These are phyloP conservation scores for Camellia japonica DNA, from an alignment of 148 eudicot species.

Conservation along the genomic window DNA sequence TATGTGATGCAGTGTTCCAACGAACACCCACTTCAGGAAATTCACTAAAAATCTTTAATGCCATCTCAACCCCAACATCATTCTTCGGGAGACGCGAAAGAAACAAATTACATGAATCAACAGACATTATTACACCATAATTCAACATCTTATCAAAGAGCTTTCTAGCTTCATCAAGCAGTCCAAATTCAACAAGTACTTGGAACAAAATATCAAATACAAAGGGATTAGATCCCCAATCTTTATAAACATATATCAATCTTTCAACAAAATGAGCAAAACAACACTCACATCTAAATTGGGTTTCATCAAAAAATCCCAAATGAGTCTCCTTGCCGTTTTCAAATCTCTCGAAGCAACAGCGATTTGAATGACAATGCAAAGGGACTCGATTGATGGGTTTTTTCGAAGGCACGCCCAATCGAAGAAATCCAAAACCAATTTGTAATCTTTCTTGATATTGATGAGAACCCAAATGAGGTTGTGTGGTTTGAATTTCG, in stretches of 20 bases:
- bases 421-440: slow-evolving; percentile 61
- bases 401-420: slow-evolving; percentile 67
- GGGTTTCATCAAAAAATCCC: slow-evolving; percentile 57
- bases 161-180: slow-evolving; percentile 51
- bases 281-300: slow-evolving; percentile 41
- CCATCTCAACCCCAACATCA: slow-evolving; percentile 34
- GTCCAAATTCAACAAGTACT: slow-evolving; percentile 63
- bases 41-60: slow-evolving; percentile 43
- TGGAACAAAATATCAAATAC: slow-evolving; percentile 87
- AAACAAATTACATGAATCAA: slow-evolving; percentile 62
- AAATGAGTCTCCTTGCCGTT: slow-evolving; percentile 50
- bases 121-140: slow-evolving; percentile 68
- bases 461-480: slow-evolving; percentile 82
- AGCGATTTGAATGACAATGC: slow-evolving; percentile 77
- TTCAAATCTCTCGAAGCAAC: slow-evolving; percentile 60
- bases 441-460: slow-evolving; percentile 57
- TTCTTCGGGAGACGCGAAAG: slow-evolving; percentile 51
- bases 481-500: slow-evolving; percentile 57
- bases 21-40: slow-evolving; percentile 62
- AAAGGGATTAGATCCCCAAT: slow-evolving; percentile 78
- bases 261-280: slow-evolving; percentile 58
- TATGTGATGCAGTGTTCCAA: slow-evolving; percentile 70
- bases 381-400: slow-evolving; percentile 75
- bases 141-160: slow-evolving; percentile 65
- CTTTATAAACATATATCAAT: slow-evolving; percentile 77